These are phyloP conservation scores for Penicillium sp. DNA, from an alignment of 2,329 filamentous ascomycete species.

Conservation along the genomic window DNA sequence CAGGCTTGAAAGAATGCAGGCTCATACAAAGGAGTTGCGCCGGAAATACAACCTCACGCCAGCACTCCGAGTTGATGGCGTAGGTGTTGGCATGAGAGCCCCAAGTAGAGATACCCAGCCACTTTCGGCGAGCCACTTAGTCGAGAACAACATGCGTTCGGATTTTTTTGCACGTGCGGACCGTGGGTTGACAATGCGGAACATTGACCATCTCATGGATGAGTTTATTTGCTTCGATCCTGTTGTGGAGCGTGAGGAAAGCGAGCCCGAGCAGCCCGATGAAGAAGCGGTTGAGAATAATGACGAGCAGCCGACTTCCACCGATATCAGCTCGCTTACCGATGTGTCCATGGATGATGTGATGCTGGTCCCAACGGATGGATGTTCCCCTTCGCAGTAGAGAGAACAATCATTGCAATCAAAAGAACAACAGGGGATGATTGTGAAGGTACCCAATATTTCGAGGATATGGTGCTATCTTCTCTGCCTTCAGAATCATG, in stretches of 20 bases:
- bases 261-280: neutral
- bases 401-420: neutral
- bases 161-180: neutral
- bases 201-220: neutral
- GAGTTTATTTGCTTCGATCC: neutral
- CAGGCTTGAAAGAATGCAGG: neutral
- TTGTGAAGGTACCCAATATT: neutral
- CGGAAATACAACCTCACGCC: neutral
- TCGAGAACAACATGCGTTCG: neutral
- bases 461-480: neutral
- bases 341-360: conserved; percentile 1
- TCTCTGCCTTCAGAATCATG: neutral
- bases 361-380: neutral
- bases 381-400: neutral
- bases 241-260: neutral
- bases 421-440: neutral
- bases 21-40: neutral
- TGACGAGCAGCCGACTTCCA: neutral
- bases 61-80: neutral
- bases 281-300: neutral
- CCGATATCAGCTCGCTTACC: neutral
- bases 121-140: neutral
- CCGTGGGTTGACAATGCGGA: neutral
- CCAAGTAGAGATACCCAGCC: neutral
- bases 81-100: neutral